Base-by-base conservation (phyloP, 371 early-diverging fungal genomes). In the Basidiobolus meristosporus region DNA sequence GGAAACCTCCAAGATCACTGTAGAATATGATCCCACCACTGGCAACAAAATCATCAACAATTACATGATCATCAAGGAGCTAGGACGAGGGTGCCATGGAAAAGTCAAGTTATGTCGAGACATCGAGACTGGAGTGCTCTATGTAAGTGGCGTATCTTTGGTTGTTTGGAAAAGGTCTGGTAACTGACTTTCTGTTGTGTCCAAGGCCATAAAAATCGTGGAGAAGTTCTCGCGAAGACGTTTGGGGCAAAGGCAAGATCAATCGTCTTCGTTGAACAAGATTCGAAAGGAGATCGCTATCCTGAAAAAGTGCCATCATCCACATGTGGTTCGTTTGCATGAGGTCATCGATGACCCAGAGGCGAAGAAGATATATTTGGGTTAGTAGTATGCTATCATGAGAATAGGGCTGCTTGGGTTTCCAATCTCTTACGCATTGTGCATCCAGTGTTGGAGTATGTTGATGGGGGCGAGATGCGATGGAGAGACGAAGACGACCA, bases 11-110 rank as follows among this genome's bases (percentile, higher is more conserved):
- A 73, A 63, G 39, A 73, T 90, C 50, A 65, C 67, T 36, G 74
- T 81, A 41, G 76, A 80, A 39, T 74, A 79, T 52, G 89, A 90
- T 42, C 70, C 77, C 19, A 57, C 58, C 29, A 84, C 89, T 0
- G 91, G 90, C 21, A 74, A 77, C 54, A 96, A 96, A 49, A 70
- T 77, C 60, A 79, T 96, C 48, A 96, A 96, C 61, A 65, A 87
- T 40, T 96, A 90, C 60, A 74, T 88, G 70, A 69, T 96, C 11
- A 53, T 90, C 9, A 63, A 59, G 43, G 90, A 90, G 53, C 63
- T 96, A n/a, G 97, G 97, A 12, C 65, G 90, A 39, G 97, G 97
- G 15, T 82, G 81, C 7, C 91, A 93, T 46, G 97, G 95, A 17
- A 92, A 90, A 62, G 97, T 96, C 29, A 89, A 91, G 56, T 62